These are phyloP conservation scores for Apocynum venetum DNA, from an alignment of 257 asterid species.

Conservation along the genomic window DNA sequence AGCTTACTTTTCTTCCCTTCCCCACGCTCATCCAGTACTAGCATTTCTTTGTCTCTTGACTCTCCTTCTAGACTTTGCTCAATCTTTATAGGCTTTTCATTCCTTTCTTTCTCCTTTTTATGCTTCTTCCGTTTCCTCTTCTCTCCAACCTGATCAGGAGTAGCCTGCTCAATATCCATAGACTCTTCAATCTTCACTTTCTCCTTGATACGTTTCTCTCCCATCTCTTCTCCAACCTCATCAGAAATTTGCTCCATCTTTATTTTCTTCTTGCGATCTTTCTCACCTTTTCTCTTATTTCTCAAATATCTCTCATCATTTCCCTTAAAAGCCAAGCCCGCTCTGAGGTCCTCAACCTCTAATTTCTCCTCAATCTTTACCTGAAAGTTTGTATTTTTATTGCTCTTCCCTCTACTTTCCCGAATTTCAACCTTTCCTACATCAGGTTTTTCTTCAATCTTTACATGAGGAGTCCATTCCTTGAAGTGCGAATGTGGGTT, in stretches of 20 bases:
- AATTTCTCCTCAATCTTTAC: background rate
- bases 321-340: background rate
- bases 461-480: slow-evolving; percentile 3
- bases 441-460: background rate
- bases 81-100: background rate
- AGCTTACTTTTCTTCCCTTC: background rate
- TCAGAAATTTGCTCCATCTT: background rate
- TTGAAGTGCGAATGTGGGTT: slow-evolving; percentile 12
- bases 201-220: background rate
- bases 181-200: background rate
- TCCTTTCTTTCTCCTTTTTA: background rate
- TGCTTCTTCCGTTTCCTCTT: background rate
- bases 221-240: background rate
- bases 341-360: background rate
- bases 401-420: background rate
- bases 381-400: background rate
- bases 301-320: background rate
- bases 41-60: background rate
- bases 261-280: background rate
- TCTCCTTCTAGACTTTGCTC: background rate
- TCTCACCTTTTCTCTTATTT: background rate
- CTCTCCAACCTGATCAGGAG: background rate
- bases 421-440: background rate
- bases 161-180: background rate
- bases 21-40: background rate